Percentiles rank a stretch among this genome's conserved stretches.
Conservation (phyloP, 78 protist genomes). For the Paratrimastix pyriformis region DNA sequence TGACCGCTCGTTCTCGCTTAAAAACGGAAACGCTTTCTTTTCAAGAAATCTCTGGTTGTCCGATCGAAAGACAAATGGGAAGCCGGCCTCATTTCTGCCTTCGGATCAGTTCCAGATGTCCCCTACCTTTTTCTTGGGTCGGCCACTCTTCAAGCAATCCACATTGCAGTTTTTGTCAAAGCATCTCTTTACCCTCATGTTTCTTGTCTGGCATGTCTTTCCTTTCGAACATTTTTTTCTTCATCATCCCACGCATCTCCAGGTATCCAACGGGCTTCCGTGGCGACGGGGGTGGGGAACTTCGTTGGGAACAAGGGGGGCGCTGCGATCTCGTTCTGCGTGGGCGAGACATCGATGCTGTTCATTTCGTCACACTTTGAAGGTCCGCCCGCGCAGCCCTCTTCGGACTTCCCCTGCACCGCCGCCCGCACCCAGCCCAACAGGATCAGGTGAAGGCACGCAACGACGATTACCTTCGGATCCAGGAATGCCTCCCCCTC, state of each 20-base stretch:
- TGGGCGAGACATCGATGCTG: neutral
- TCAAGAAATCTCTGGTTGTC: neutral
- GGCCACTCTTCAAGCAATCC: neutral
- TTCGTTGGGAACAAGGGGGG: conserved; percentile 5
- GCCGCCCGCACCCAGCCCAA: too few relatives aligned
- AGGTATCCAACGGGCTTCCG: neutral
- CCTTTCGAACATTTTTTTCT: too few relatives aligned
- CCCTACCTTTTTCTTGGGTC: neutral
- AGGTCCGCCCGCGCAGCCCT: too few relatives aligned
- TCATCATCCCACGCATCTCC: too few relatives aligned
- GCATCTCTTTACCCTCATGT: neutral
- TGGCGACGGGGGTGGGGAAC: neutral
- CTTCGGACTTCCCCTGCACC: too few relatives aligned
- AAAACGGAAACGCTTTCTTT: neutral
- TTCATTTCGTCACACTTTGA: conserved; percentile 5
- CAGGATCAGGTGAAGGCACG: neutral
- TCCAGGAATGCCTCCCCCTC: neutral
- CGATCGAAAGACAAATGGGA: conserved; percentile 6
- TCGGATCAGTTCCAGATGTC: neutral
- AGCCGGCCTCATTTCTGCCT: neutral
- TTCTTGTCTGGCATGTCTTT: too few relatives aligned
- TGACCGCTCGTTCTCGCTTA: neutral
- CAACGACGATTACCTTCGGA: neutral
- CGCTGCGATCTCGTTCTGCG: neutral
- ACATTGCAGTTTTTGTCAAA: neutral